Conservation (phyloP, 2,329 filamentous ascomycete genomes). For the Pseudogymnoascus sp. region DNA sequence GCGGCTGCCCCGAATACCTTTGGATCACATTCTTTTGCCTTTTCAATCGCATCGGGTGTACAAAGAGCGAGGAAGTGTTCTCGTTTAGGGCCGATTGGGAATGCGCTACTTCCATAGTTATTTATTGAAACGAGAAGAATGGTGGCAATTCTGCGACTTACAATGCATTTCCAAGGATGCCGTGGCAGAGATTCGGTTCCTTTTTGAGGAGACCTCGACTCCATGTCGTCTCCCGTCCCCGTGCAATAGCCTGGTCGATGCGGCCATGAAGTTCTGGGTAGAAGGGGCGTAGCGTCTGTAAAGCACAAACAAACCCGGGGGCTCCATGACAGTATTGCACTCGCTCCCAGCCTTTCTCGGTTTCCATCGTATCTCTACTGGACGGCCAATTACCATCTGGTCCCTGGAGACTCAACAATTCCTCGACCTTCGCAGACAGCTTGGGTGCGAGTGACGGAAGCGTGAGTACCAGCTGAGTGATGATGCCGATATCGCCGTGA, state of each 20-base stretch:
- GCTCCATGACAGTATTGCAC: conserved; percentile 65
- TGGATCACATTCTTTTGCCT: not conserved
- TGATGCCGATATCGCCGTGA: conserved; percentile 63
- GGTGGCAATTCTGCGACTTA: not conserved
- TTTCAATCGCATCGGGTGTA: not conserved
- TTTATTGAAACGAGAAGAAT: not conserved
- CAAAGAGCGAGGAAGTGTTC: conserved; percentile 2
- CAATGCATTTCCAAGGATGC: conserved; percentile 58
- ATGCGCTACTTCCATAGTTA: not conserved
- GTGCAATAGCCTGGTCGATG: conserved; percentile 47
- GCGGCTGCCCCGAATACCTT: not conserved
- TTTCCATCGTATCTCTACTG: not conserved
- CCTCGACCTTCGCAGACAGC: conserved; percentile 47
- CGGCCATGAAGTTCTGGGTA: conserved; percentile 49
- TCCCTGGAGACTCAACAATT: conserved; percentile 53
- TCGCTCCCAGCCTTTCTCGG: conserved; percentile 24
- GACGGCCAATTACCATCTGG: conserved; percentile 57
- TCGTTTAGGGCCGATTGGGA: not conserved
- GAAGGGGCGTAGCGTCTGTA: conserved; percentile 48
- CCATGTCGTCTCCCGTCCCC: conserved; percentile 48
- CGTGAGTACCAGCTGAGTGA: conserved; percentile 57
- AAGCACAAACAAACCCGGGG: conserved; percentile 54
- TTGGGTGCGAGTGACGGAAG: conserved; percentile 41
- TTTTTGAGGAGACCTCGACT: conserved; percentile 55
- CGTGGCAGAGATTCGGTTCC: conserved; percentile 59